phyloP scores from a whole-genome alignment of 2,329 filamentous ascomycete genomes.

The Alternaria brassicae region DNA sequence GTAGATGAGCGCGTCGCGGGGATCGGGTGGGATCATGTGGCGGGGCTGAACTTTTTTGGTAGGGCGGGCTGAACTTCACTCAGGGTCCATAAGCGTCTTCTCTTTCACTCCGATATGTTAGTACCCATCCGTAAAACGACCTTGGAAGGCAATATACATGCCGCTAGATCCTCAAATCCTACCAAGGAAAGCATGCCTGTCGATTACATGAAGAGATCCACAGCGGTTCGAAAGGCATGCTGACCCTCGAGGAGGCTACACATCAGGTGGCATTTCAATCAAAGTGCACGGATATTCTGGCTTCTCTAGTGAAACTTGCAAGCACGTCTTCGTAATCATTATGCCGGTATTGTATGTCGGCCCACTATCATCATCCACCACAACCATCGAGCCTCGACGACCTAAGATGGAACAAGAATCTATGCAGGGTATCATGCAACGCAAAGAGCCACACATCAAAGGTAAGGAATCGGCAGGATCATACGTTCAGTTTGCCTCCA shows the following conservation, averaged over 20 bases:
- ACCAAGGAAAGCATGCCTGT: not conserved
- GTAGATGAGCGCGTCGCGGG: slow-evolving; percentile 16
- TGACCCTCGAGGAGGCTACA: not conserved
- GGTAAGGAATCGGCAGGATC: not conserved
- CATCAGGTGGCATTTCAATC: too few relatives aligned
- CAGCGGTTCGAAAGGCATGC: not conserved
- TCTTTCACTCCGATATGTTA: not conserved
- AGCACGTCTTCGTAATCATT: not conserved
- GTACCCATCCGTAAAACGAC: not conserved
- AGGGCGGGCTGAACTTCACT: slow-evolving; percentile 23
- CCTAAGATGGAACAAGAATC: not conserved
- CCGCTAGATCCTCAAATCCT: not conserved
- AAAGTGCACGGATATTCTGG: not conserved
- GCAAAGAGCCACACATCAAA: not conserved
- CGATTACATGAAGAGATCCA: not conserved
- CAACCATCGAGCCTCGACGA: not conserved
- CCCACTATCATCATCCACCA: not conserved
- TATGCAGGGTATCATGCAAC: not conserved
- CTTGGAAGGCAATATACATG: not conserved
- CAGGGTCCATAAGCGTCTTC: not conserved
- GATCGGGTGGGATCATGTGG: slow-evolving; percentile 20
- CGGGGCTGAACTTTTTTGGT: slow-evolving; percentile 28
- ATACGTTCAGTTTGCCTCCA: slow-evolving; percentile 37
- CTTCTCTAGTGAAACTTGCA: not conserved
- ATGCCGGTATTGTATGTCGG: not conserved